Evolutionary conservation across 2,329 filamentous ascomycete species (phyloP), one percentile per base, ranked within the genome.

Genomic region (Colletotrichum tropicicola): DNA sequence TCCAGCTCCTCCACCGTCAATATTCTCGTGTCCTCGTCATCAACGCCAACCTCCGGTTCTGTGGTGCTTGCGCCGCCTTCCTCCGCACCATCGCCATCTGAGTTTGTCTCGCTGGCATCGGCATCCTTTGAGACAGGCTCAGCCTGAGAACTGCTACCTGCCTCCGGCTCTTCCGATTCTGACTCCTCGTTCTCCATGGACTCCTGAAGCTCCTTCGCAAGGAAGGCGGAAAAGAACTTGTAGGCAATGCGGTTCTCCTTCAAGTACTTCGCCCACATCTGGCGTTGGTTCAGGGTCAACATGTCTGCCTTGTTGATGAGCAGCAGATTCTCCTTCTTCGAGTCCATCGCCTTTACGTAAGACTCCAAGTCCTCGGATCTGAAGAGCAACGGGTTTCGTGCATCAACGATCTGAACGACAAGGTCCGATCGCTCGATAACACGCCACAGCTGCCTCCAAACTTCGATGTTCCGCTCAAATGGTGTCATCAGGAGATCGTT

Each of bases 301-400:
- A 99, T 98, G 80, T 99, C 96, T 47, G 96, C 94, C 84, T 99
- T 99, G 85, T 99, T 99, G 74, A 99, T 95, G 59, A 99, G 83
- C 59, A 99, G 78, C 73, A 99, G 75, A 76, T 98, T 99, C 75
- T 94, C 87, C 83, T 99, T 98, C 75, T 89, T 90, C 2, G 89
- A 80, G 72, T 97, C 92, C 25, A 98, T 91, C 71, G 97, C 93
- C 80, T 97, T 97, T 72, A 99, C 96, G 71, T 99, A 99, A 69
- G 83, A 85, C 75, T 98, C 96, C 66, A 99, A 80, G 82, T 99
- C 96, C 71, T 97, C 95, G 5, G 92, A 97, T 62, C 97, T 89
- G 81, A 98, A 99, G 70, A 98, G 86, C 17, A 99, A 83, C 3
- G 96, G 96, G 77, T 98, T 98, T 73, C 96, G 87, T 8, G 97